These are phyloP conservation scores for Aureobasidium pullulans DNA, from an alignment of 2,329 filamentous ascomycete species.

Conservation along the genomic window DNA sequence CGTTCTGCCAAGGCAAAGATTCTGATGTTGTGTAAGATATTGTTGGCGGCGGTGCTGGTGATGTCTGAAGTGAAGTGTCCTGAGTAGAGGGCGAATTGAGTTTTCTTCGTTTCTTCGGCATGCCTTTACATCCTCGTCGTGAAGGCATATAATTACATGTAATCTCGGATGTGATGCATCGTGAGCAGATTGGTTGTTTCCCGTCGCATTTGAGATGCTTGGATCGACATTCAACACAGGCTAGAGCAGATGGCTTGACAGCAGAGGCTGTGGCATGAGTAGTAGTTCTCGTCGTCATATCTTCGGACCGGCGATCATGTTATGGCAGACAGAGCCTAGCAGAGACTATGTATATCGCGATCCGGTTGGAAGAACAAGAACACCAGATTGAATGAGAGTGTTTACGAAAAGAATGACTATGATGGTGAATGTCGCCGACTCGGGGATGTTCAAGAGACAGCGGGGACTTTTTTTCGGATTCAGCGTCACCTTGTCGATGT, in stretches of 20 bases:
- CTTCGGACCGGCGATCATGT: neutral
- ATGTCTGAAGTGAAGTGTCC: slow-evolving; percentile 40
- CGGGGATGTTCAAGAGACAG: neutral
- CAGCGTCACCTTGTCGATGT: neutral
- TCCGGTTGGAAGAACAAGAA: neutral
- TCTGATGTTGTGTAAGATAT: slow-evolving; percentile 36
- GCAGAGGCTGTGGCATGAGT: neutral
- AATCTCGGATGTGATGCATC: slow-evolving; percentile 53
- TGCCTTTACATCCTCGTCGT: slow-evolving; percentile 66
- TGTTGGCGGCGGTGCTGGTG: slow-evolving; percentile 37
- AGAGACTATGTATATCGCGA: neutral
- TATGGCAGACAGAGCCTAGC: neutral
- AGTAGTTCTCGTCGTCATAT: neutral
- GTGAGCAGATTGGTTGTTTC: slow-evolving; percentile 55
- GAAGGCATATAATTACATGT: slow-evolving; percentile 68
- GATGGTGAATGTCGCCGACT: slow-evolving; percentile 7
- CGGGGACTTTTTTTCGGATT: neutral
- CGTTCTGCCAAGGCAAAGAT: slow-evolving; percentile 49
- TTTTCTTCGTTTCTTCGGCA: slow-evolving; percentile 39
- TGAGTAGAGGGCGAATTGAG: slow-evolving; percentile 51
- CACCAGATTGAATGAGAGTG: neutral
- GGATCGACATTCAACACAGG: slow-evolving; percentile 38
- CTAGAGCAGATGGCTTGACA: slow-evolving; percentile 17
- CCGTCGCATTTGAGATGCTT: slow-evolving; percentile 74
- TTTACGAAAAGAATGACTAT: neutral